Conservation (phyloP, 2,329 filamentous ascomycete species). For the Aspergillus sp. region DNA sequence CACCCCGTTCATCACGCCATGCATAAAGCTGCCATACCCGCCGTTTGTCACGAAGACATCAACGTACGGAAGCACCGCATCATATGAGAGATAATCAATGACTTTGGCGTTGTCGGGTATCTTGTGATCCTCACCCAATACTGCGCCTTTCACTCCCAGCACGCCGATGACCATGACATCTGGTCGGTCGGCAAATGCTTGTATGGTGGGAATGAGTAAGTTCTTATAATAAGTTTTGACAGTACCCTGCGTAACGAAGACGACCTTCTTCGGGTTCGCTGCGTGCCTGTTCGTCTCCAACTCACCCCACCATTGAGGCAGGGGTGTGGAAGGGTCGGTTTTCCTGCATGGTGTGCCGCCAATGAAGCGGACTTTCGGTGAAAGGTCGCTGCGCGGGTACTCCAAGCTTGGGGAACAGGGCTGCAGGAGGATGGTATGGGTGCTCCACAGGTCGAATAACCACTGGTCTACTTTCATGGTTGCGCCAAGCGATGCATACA, state of each 20-base stretch:
- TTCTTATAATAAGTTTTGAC: neutral
- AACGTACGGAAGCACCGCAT: conserved; percentile 5
- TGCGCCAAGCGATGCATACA: neutral
- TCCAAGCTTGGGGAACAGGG: conserved; percentile 9
- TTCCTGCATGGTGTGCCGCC: neutral
- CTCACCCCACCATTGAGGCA: conserved; percentile 8
- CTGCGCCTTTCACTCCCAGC: conserved; percentile 1
- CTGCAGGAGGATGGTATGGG: conserved; percentile 1
- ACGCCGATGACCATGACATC: conserved; percentile 7
- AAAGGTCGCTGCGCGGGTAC: conserved; percentile 11
- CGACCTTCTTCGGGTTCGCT: neutral
- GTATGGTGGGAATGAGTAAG: conserved; percentile 4
- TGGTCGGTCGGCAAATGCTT: neutral
- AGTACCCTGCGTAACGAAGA: conserved; percentile 11
- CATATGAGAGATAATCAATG: conserved; percentile 4
- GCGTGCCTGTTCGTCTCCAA: neutral
- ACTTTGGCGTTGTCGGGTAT: conserved; percentile 1
- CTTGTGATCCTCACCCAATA: neutral
- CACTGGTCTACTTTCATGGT: neutral
- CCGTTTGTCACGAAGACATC: conserved; percentile 9
- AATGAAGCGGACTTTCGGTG: conserved; percentile 3
- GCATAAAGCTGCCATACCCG: conserved; percentile 8
- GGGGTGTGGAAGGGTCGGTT: neutral
- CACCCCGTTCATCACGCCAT: conserved; percentile 6
- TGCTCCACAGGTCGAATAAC: neutral